Percentiles rank a stretch among this genome's conserved stretches.
Conservation (phyloP, 2,329 filamentous ascomycete species). For the Diaporthe citri region DNA sequence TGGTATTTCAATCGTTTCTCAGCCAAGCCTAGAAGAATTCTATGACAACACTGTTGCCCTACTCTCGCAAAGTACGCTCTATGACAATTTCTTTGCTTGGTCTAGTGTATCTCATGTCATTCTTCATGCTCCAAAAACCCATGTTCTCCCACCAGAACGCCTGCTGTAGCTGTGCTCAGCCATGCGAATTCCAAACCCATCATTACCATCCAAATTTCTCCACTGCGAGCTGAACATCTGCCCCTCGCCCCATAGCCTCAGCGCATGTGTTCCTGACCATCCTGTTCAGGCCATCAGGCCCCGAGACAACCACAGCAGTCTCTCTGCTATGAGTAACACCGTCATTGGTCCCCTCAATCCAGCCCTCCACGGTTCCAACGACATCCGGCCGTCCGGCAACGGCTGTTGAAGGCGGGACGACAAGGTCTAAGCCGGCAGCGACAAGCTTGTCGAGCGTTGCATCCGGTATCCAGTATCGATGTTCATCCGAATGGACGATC, state of each 20-base stretch:
- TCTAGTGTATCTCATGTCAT: not conserved
- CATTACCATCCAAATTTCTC: constrained; percentile 77
- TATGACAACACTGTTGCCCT: not conserved
- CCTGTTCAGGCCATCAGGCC: constrained; percentile 72
- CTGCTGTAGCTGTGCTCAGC: not conserved
- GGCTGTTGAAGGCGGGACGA: constrained; percentile 66
- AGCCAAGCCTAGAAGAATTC: not conserved
- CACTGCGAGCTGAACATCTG: constrained; percentile 64
- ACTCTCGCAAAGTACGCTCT: not conserved
- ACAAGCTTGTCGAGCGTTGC: constrained; percentile 63
- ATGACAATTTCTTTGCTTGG: not conserved
- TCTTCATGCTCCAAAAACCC: not conserved
- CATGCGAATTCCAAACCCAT: not conserved
- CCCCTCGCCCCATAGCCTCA: constrained; percentile 59
- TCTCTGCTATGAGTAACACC: constrained; percentile 44
- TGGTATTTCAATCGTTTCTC: not conserved
- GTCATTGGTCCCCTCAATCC: constrained; percentile 46
- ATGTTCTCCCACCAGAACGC: not conserved
- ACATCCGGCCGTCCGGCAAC: constrained; percentile 68
- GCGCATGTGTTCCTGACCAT: constrained; percentile 71
- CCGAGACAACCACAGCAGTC: constrained; percentile 69
- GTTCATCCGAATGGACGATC: constrained; percentile 67
- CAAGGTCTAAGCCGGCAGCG: constrained; percentile 62
- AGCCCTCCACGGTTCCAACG: constrained; percentile 54
- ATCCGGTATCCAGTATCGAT: constrained; percentile 66